Base-by-base conservation (phyloP, 2,329 filamentous ascomycete genomes). In the Phialemoniopsis sp. region DNA sequence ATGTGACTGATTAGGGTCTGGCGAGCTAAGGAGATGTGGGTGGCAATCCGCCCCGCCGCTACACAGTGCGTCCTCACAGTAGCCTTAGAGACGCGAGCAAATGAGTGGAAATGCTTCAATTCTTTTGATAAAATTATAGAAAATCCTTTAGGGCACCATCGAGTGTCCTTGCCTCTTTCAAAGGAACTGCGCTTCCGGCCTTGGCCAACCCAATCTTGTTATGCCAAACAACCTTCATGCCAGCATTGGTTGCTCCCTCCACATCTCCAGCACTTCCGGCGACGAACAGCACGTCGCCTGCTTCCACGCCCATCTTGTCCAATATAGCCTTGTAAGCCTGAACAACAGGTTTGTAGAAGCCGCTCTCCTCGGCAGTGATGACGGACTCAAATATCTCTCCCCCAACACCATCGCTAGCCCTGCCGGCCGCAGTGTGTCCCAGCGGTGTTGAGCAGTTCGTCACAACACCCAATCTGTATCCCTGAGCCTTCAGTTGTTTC, bases 201-300 rank as follows among this genome's bases (percentile, higher is more conserved):
- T 39, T 53, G 5, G 39, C 34, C 35, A 63, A 29, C 1, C 58
- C 55, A 18, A 53, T 49, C 32, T 47, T 54, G 15, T 65, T 65
- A 31, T 64, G 61, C 61, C 62, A 65, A 26, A 62, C 57, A 16
- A 66, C 63, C 18, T 36, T 56, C 60, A 67, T 66, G 0, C 64
- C 64, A 2, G 53, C 60, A 2, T 51, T 43, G 1, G 55, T 55
- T 2, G 64, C 63, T 4, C 64, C 62, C 17, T 60, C 45, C 0
- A 67, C 61, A 44, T 67, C 64, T 3, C 60, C 61, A 2, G 59
- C 56, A 34, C 64, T 68, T 6, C 64, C 63, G 0, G 62, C 62
- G 17, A 66, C 59, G 34, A 64, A 66, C 15, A 64, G 32, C 2
- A 50, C 53, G 13, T 63, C 56, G 1, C 40, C 29, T 0, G 53